These are phyloP conservation scores for Lentinula boryana DNA, from an alignment of 768 basidiomycete species.

Conservation along the genomic window DNA sequence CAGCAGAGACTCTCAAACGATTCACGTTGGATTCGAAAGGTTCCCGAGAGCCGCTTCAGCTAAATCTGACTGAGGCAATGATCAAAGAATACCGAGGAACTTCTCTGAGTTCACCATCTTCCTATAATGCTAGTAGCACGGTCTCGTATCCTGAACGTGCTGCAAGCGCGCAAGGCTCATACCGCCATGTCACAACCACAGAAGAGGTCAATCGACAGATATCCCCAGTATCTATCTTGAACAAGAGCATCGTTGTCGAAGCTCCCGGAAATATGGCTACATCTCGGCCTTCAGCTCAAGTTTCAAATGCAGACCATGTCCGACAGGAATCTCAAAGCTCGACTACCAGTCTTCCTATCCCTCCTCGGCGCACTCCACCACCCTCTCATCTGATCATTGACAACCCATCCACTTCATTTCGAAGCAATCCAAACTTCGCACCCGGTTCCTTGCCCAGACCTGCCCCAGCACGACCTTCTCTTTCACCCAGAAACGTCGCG, in stretches of 20 bases:
- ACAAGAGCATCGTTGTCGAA: constrained; percentile 17
- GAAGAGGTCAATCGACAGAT: constrained; percentile 21
- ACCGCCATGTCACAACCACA: constrained; percentile 11
- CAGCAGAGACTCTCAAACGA: constrained; percentile 10
- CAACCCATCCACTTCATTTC: neutral
- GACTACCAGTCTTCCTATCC: constrained; percentile 26
- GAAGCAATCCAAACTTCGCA: neutral
- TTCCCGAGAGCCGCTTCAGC: neutral
- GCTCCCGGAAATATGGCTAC: constrained; percentile 6
- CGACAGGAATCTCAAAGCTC: constrained; percentile 20
- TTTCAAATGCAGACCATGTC: constrained; percentile 11
- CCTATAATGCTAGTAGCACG: neutral
- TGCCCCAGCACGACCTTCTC: neutral
- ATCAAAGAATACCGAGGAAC: constrained; percentile 8
- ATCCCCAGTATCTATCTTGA: constrained; percentile 16
- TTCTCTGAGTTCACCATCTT: neutral
- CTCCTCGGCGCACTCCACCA: constrained; percentile 27
- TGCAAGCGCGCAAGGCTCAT: constrained; percentile 15
- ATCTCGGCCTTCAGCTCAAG: constrained; percentile 4
- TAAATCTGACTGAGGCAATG: constrained; percentile 3
- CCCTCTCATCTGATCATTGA: constrained; percentile 8
- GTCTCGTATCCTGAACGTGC: constrained; percentile 17
- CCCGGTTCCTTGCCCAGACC: neutral
- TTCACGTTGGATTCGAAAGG: neutral
- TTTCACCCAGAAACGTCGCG: neutral